Conservation (phyloP, 169 alveolate species). For the Babesia ovis region DNA sequence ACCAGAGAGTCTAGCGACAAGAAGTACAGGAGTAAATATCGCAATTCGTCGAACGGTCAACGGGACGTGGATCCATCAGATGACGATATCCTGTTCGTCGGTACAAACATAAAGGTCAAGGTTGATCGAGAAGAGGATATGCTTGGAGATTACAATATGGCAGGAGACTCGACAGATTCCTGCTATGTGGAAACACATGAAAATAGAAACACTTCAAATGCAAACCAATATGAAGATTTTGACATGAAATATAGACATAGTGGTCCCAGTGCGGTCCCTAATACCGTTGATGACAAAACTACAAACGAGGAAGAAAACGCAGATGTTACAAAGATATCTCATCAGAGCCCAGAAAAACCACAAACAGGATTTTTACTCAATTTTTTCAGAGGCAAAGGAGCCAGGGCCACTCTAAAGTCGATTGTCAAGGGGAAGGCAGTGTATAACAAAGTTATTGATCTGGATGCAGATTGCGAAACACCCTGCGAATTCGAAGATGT, state of each 20-base stretch:
- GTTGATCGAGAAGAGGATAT: conserved; percentile 10
- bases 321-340: not conserved
- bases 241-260: not conserved
- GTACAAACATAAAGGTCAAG: conserved; percentile 55
- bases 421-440: conserved; percentile 37
- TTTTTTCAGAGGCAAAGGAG: conserved; percentile 35
- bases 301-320: not conserved
- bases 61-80: not conserved
- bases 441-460: conserved; percentile 31
- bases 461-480: conserved; percentile 11
- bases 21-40: not conserved
- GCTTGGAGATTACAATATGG: not conserved
- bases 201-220: not conserved
- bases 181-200: not conserved
- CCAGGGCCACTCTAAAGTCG: conserved; percentile 27
- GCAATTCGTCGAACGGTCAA: not conserved
- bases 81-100: conserved; percentile 57
- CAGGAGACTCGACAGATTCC: conserved; percentile 8
- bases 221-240: not conserved
- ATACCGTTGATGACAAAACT: not conserved
- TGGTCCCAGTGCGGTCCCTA: not conserved
- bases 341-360: not conserved
- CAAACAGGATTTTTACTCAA: conserved; percentile 33
- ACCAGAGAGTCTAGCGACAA: not conserved
- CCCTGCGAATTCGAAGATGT: conserved; percentile 26